Conservation (phyloP, 169 alveolate genomes). For the Theileria annulata region DNA sequence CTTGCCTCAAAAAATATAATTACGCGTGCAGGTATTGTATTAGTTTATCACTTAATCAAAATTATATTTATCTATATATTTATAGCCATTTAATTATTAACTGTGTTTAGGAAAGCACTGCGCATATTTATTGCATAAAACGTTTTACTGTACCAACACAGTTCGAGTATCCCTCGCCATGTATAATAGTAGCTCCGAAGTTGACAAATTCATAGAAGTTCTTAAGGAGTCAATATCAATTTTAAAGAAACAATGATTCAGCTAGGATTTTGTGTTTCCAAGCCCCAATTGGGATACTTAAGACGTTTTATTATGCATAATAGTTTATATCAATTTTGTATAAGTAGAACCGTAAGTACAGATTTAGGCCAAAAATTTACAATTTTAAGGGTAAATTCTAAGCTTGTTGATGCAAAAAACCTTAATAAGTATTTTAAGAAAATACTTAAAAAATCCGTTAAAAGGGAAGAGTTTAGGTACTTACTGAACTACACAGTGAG, state of each 20-base stretch:
- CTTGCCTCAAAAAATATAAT: slow-evolving; percentile 35
- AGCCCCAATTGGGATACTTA: slow-evolving; percentile 13
- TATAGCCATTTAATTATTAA: no score
- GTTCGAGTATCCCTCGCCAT: slow-evolving; percentile 60
- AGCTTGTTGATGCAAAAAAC: slow-evolving; percentile 40
- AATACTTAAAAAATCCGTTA: slow-evolving; percentile 15
- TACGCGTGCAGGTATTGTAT: slow-evolving; percentile 40
- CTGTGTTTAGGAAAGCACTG: slow-evolving; percentile 60
- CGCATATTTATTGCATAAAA: slow-evolving; percentile 46
- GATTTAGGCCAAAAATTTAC: slow-evolving; percentile 17
- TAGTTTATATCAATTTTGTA: not conserved
- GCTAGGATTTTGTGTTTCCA: not conserved
- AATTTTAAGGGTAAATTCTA: slow-evolving; percentile 33
- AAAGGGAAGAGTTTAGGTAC: slow-evolving; percentile 16
- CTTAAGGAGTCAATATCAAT: not conserved
- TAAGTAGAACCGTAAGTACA: slow-evolving; percentile 7
- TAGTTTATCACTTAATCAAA: no score
- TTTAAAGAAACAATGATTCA: not conserved
- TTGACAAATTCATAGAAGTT: slow-evolving; percentile 48
- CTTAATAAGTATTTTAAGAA: slow-evolving; percentile 34
- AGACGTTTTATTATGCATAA: not conserved
- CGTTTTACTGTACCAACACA: slow-evolving; percentile 27
- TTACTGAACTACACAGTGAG: slow-evolving; percentile 21
- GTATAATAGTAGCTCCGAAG: slow-evolving; percentile 49
- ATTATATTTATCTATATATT: no score